Evolutionary conservation across 495 filamentous ascomycete species (phyloP).

Genomic region (Podospora australis): DNA sequence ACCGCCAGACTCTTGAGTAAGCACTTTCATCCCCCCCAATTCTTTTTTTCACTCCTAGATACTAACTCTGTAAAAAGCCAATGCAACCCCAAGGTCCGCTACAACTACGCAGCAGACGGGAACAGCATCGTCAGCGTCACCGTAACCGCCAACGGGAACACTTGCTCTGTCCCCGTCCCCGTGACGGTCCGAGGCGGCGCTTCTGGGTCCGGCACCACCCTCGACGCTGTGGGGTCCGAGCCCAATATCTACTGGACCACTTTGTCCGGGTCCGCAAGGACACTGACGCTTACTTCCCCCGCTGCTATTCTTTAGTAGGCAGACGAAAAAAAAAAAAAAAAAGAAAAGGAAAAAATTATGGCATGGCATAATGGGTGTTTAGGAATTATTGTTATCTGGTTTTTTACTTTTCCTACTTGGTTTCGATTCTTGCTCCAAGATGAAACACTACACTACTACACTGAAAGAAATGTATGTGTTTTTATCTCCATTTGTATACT

Average conservation of each 20-base stretch:
- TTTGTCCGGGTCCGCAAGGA: conserved; percentile 46
- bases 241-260: conserved; percentile 55
- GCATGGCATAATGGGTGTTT: no score
- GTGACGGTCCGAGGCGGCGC: conserved; percentile 48
- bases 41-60: neutral
- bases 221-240: conserved; percentile 53
- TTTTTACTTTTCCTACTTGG: no score
- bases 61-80: conserved; percentile 13
- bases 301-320: no score
- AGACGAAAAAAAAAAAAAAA: no score
- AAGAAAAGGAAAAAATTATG: no score
- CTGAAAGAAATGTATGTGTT: no score
- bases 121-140: conserved; percentile 46
- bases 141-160: conserved; percentile 45
- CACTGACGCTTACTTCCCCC: conserved; percentile 35
- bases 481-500: no score
- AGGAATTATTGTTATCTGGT: no score
- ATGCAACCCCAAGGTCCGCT: conserved; percentile 47
- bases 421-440: no score
- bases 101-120: conserved; percentile 32
- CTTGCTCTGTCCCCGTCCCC: conserved; percentile 47
- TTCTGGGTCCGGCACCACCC: conserved; percentile 36
- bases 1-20: conserved; percentile 48
- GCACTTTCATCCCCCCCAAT: neutral
- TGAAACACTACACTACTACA: no score